phyloP scores from a whole-genome alignment of 148 eudicot species.

The Polygonum maritimum region DNA sequence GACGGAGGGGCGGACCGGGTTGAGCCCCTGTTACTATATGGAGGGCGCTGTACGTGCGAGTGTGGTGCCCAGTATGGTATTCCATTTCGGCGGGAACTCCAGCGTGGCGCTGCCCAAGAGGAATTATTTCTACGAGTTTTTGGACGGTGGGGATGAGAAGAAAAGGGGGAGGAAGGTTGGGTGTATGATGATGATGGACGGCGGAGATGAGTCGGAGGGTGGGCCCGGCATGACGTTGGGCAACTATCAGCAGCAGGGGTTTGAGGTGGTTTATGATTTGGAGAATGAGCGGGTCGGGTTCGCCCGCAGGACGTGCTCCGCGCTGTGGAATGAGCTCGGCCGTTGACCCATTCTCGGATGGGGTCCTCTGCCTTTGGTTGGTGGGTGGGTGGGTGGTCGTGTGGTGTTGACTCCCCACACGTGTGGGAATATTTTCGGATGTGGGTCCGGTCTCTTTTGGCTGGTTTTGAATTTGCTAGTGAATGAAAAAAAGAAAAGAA shows the following conservation, averaged over 20 bases:
- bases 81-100: slow-evolving; percentile 72
- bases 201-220: slow-evolving; percentile 55
- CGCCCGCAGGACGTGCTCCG: slow-evolving; percentile 60
- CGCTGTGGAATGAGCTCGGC: slow-evolving; percentile 55
- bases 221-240: slow-evolving; percentile 86
- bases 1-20: slow-evolving; percentile 55
- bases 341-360: not conserved
- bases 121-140: slow-evolving; percentile 71
- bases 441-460: not conserved
- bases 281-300: slow-evolving; percentile 67
- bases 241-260: slow-evolving; percentile 91
- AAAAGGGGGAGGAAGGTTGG: slow-evolving; percentile 49
- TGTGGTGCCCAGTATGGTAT: slow-evolving; percentile 47
- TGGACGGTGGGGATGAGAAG: slow-evolving; percentile 39
- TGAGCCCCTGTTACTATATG: slow-evolving; percentile 66
- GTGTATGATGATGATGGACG: slow-evolving; percentile 84
- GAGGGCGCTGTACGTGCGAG: slow-evolving; percentile 6
- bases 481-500: not conserved
- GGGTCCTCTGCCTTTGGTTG: too few species aligned
- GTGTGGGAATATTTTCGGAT: not conserved
- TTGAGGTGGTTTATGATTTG: slow-evolving; percentile 92
- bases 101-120: slow-evolving; percentile 62
- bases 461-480: not conserved
- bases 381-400: not conserved
- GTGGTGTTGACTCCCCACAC: not conserved